Conservation (phyloP, 345 rosid genomes). For the Camelina neglecta region DNA sequence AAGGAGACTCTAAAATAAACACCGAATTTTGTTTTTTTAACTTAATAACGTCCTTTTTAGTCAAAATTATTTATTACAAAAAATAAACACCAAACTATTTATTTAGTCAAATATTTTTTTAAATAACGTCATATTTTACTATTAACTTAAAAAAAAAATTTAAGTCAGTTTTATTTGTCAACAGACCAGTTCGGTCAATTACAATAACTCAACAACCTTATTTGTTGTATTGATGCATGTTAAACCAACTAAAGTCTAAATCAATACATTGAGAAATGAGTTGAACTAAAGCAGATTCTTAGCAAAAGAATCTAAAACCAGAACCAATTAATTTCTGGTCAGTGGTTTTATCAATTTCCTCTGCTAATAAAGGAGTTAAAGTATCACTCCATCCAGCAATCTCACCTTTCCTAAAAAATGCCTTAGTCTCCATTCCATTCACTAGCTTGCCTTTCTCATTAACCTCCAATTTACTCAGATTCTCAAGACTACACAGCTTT, state of each 20-base stretch:
- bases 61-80: no score
- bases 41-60: no score
- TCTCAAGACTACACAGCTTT: slow-evolving; percentile 58
- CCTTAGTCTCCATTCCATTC: slow-evolving; percentile 44
- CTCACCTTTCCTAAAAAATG: slow-evolving; percentile 56
- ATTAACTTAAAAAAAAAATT: no score
- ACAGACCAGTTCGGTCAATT: not conserved
- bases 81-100: no score
- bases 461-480: slow-evolving; percentile 54
- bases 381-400: slow-evolving; percentile 54
- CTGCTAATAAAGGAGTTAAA: slow-evolving; percentile 46
- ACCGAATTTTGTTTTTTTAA: no score
- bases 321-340: slow-evolving; percentile 43
- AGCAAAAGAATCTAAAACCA: slow-evolving; percentile 46
- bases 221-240: not conserved
- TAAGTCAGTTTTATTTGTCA: no score
- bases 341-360: slow-evolving; percentile 46
- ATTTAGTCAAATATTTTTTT: no score
- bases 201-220: not conserved
- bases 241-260: not conserved
- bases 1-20: no score
- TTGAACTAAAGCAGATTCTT: slow-evolving; percentile 1
- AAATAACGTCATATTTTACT: no score
- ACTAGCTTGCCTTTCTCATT: slow-evolving; percentile 48
- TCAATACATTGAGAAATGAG: not conserved